phyloP scores from a whole-genome alignment of 2,329 filamentous ascomycete species.

The Trichocomaceae sp. region DNA sequence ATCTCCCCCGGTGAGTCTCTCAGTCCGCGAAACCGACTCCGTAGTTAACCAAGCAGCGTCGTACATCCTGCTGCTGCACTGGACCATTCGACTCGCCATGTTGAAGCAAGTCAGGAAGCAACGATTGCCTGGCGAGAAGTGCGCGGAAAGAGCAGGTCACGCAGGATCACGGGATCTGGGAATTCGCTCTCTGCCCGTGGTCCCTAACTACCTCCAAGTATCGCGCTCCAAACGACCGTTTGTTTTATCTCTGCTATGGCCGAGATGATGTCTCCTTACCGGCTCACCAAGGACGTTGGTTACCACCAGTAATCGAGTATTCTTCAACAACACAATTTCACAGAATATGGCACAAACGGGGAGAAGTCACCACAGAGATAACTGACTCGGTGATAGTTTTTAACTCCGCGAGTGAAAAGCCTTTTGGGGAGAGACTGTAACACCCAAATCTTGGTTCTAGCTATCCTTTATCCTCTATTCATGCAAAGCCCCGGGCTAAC shows the following conservation, averaged over 20 bases:
- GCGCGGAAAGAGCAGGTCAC: background rate
- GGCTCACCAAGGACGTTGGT: background rate
- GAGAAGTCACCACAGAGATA: background rate
- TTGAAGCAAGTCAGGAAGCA: background rate
- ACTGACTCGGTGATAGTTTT: background rate
- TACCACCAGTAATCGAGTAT: background rate
- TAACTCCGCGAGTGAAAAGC: background rate
- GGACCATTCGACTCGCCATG: background rate
- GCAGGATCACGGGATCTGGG: background rate
- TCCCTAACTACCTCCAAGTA: background rate
- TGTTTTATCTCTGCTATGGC: background rate
- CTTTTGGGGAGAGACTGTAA: background rate
- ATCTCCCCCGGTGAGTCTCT: background rate
- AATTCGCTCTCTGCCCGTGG: background rate
- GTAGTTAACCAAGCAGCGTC: background rate
- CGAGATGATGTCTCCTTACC: background rate
- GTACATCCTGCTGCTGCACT: no score
- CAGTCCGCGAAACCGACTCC: background rate
- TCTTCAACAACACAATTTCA: background rate
- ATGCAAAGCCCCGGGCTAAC: background rate
- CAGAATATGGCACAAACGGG: background rate
- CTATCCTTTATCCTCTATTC: constrained; percentile 5
- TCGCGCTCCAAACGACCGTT: background rate
- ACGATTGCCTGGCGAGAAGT: background rate
- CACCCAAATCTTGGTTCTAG: background rate